Percentiles rank a stretch among this genome's conserved stretches.
Conservation (phyloP, 1,284 basidiomycete genomes). For the Omphalotus olearius region DNA sequence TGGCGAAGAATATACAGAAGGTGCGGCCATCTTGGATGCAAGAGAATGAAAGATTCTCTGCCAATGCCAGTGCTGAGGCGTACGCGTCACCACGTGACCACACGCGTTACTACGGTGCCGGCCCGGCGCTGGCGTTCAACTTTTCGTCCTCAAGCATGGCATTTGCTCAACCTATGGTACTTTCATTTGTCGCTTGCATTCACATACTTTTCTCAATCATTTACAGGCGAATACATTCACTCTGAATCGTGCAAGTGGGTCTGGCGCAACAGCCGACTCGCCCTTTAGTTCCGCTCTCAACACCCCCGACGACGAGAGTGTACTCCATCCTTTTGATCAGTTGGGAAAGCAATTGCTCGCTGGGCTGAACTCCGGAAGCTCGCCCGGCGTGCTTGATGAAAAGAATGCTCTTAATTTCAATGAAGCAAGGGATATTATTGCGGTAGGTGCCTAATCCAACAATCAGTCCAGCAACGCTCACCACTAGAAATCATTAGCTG, state of each 20-base stretch:
- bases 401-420: not conserved
- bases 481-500: not conserved
- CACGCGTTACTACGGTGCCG: no score
- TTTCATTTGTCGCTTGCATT: not conserved
- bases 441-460: not conserved
- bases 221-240: not conserved
- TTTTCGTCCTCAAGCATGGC: not conserved
- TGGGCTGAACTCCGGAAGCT: not conserved
- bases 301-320: conserved; percentile 32
- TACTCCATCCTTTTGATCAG: conserved; percentile 17
- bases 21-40: conserved; percentile 26
- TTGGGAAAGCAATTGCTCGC: conserved; percentile 18
- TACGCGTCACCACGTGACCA: no score
- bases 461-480: not conserved
- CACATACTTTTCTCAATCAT: not conserved
- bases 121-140: no score
- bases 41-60: not conserved
- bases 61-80: no score
- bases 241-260: conserved; percentile 22
- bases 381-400: no score
- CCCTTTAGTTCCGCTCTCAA: conserved; percentile 33
- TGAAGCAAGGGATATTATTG: not conserved
- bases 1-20: conserved; percentile 35
- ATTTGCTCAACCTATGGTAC: conserved; percentile 4
- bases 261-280: conserved; percentile 27